These are phyloP conservation scores for Ceratobasidium sp. DNA, from an alignment of 1,284 basidiomycete species.

Conservation along the genomic window DNA sequence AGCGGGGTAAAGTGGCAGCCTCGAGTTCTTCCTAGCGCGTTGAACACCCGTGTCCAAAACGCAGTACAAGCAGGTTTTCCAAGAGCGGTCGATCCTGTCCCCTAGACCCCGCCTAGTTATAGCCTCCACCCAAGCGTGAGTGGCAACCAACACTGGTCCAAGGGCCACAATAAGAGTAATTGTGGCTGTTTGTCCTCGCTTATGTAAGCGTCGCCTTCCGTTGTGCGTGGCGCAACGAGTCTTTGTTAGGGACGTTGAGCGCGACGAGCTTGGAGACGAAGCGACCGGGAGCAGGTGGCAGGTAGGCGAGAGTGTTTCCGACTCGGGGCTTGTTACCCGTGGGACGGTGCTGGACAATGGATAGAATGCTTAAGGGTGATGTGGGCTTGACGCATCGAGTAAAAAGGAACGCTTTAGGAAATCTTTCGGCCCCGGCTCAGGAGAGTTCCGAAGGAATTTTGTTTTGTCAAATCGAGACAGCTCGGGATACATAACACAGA, in stretches of 20 bases:
- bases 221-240: background rate
- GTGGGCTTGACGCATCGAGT: too few species aligned
- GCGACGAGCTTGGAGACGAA: background rate
- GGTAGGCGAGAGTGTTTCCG: background rate
- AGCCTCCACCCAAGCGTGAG: background rate
- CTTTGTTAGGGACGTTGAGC: too few species aligned
- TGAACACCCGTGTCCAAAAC: conserved; percentile 28
- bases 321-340: too few species aligned
- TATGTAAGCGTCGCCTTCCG: conserved; percentile 24
- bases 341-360: too few species aligned
- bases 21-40: background rate
- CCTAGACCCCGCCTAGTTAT: background rate
- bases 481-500: conserved; percentile 2
- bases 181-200: conserved; percentile 10
- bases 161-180: background rate
- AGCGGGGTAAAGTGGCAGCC: background rate
- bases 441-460: background rate
- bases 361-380: too few species aligned
- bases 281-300: conserved; percentile 4
- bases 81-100: background rate
- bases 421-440: too few species aligned
- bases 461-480: conserved; percentile 18
- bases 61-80: conserved; percentile 1
- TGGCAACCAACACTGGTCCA: too few species aligned
- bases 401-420: too few species aligned